These are phyloP conservation scores for Tetraselmis chui DNA, from an alignment of 139 green algal species.

Conservation along the genomic window DNA sequence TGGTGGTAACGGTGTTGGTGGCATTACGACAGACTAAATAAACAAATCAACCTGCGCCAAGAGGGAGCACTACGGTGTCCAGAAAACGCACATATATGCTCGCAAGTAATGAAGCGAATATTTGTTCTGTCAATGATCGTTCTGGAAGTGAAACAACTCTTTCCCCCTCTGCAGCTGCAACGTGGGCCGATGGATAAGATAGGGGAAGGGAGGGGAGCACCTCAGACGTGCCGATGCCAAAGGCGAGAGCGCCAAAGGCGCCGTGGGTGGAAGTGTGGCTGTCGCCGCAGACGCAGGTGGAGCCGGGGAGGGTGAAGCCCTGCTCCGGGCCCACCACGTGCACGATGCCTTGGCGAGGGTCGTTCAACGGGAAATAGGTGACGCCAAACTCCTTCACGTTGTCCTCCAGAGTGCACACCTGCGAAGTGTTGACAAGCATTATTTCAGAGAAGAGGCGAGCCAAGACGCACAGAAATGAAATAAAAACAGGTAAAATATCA, in stretches of 20 bases:
- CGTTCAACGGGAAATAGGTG: slow-evolving; percentile 25
- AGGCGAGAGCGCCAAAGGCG: slow-evolving; percentile 31
- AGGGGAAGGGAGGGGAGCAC: background rate
- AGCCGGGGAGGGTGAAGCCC: slow-evolving; percentile 29
- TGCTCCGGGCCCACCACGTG: slow-evolving; percentile 36
- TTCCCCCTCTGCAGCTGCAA: too few relatives aligned
- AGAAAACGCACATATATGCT: too few relatives aligned
- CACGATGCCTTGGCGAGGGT: slow-evolving; percentile 30
- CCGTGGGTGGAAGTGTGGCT: slow-evolving; percentile 36
- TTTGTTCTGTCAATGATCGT: too few relatives aligned
- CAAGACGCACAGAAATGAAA: too few relatives aligned
- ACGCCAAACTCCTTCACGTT: slow-evolving; percentile 32
- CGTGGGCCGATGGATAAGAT: background rate
- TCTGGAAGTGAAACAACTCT: too few relatives aligned
- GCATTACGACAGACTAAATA: too few relatives aligned
- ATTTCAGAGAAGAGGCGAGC: too few relatives aligned
- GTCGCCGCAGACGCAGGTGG: slow-evolving; percentile 29
- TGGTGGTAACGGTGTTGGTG: too few relatives aligned
- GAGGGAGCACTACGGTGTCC: too few relatives aligned
- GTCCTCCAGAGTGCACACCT: slow-evolving; percentile 16
- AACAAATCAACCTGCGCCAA: too few relatives aligned
- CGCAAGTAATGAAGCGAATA: too few relatives aligned
- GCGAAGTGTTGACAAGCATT: background rate
- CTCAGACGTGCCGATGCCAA: slow-evolving; percentile 33
- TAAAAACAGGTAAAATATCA: too few relatives aligned